A percentile compares a stretch with the other conserved stretches of the same genome.
Evolutionary conservation across 257 asterid species (phyloP).

Genomic region (Nicotiana paniculata): DNA sequence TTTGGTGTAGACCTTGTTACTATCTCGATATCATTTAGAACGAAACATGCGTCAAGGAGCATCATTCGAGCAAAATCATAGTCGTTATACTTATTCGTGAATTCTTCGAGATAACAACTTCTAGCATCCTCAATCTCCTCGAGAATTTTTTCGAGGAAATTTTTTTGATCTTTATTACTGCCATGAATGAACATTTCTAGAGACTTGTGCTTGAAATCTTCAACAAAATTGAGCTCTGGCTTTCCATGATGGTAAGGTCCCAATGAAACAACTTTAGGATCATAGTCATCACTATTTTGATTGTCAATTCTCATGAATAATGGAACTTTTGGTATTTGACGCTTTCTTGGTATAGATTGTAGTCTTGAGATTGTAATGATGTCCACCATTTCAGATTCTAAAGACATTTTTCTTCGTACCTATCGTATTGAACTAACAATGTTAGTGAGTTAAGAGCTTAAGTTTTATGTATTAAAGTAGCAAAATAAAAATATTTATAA

Average conservation of each 20-base stretch:
- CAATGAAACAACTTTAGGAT: conserved; percentile 21
- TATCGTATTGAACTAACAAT: background rate
- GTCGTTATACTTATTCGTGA: background rate
- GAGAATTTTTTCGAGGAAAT: conserved; percentile 6
- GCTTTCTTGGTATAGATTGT: background rate
- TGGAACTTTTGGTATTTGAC: conserved; percentile 14
- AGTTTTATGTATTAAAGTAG: background rate
- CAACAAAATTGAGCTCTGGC: conserved; percentile 12
- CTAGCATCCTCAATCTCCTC: conserved; percentile 1
- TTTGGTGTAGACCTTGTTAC: background rate
- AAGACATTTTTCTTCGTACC: background rate
- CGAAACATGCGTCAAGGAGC: conserved; percentile 13
- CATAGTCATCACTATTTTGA: background rate
- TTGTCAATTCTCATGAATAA: conserved; percentile 1
- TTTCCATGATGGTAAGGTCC: conserved; percentile 31
- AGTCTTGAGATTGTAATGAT: background rate
- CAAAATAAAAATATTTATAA: too few relatives aligned
- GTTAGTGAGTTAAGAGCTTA: background rate
- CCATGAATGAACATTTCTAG: conserved; percentile 9
- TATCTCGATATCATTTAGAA: background rate
- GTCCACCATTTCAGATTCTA: background rate
- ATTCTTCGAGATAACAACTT: conserved; percentile 14
- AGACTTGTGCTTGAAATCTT: conserved; percentile 16
- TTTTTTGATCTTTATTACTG: background rate
- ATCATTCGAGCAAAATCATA: conserved; percentile 15